A percentile compares a stretch with the other conserved stretches of the same genome.
Evolutionary conservation across 2,329 filamentous ascomycete species (phyloP).

Genomic region (Macrophomina phaseolina): DNA sequence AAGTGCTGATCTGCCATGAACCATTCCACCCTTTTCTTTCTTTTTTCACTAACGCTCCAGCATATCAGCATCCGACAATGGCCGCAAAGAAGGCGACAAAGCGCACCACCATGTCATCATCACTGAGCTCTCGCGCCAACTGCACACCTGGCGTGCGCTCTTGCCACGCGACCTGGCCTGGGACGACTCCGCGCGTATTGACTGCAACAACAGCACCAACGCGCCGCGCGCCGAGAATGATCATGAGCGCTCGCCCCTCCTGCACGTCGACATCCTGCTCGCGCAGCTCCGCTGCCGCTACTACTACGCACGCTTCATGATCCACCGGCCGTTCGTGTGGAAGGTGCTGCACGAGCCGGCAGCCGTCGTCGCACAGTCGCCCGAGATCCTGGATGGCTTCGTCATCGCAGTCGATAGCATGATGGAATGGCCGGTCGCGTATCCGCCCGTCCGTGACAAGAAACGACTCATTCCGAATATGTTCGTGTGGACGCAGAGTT

Average conservation of each 20-base stretch:
- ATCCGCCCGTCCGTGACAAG: conserved; percentile 62
- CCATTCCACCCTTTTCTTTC: too few species aligned
- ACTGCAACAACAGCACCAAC: neutral
- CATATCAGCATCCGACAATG: neutral
- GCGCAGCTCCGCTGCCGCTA: conserved; percentile 31
- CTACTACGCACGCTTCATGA: conserved; percentile 31
- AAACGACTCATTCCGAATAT: conserved; percentile 65
- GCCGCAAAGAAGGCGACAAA: conserved; percentile 29
- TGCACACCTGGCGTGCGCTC: conserved; percentile 64
- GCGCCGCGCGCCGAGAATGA: too few species aligned
- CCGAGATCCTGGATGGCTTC: neutral
- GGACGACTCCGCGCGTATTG: conserved; percentile 51
- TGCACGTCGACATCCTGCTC: conserved; percentile 37
- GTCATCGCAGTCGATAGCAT: conserved; percentile 53
- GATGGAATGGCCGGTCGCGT: conserved; percentile 64
- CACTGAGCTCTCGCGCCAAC: conserved; percentile 58
- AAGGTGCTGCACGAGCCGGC: conserved; percentile 44
- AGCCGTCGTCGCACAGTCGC: conserved; percentile 36
- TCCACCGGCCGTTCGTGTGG: conserved; percentile 29
- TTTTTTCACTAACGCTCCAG: too few species aligned
- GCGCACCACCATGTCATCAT: conserved; percentile 40
- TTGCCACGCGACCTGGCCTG: conserved; percentile 62
- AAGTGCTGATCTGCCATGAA: conserved; percentile 34
- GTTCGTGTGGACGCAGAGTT: conserved; percentile 68
- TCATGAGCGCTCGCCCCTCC: neutral